A percentile compares a stretch with the other conserved stretches of the same genome.
Evolutionary conservation across 164 flowering plant genomes (phyloP).

Genomic region (Magnolia changhungtana): DNA sequence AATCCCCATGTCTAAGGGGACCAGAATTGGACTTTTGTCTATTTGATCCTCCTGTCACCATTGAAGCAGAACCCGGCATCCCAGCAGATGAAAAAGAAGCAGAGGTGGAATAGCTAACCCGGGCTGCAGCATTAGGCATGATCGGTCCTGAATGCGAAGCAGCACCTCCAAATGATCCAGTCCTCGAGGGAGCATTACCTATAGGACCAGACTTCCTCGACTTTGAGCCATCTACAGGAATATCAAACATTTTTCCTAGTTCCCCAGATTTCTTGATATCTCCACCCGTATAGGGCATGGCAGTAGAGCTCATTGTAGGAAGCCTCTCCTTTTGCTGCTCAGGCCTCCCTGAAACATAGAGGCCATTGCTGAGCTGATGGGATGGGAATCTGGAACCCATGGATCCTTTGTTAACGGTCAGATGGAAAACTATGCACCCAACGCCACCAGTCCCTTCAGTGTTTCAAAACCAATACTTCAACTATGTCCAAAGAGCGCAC

Average conservation of each 20-base stretch:
- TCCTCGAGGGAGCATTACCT: slow-evolving; percentile 66
- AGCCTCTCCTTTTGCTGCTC: slow-evolving; percentile 90
- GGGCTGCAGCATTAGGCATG: slow-evolving; percentile 49
- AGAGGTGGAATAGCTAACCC: slow-evolving; percentile 49
- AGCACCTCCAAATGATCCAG: slow-evolving; percentile 89
- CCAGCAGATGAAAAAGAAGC: slow-evolving; percentile 52
- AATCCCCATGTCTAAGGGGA: slow-evolving; percentile 84
- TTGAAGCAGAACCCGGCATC: slow-evolving; percentile 49
- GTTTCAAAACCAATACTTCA: not conserved
- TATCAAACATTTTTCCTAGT: slow-evolving; percentile 96
- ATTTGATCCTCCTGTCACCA: slow-evolving; percentile 37
- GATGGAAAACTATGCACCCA: not conserved
- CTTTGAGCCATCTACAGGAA: slow-evolving; percentile 73
- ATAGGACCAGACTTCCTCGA: slow-evolving; percentile 95
- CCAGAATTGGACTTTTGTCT: slow-evolving; percentile 86
- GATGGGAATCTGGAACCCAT: slow-evolving; percentile 98
- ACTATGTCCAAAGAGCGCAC: slow-evolving; percentile 3
- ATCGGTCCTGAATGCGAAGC: slow-evolving; percentile 83
- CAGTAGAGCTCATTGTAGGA: slow-evolving; percentile 79
- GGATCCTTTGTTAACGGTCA: slow-evolving; percentile 11
- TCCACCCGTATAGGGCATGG: slow-evolving; percentile 98
- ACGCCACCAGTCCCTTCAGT: not conserved
- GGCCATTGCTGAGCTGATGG: slow-evolving; percentile 91
- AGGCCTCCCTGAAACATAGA: slow-evolving; percentile 88
- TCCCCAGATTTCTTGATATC: slow-evolving; percentile 98